Evolutionary conservation across 176 grass and related monocot species (phyloP).

Genomic region (Zoysia pacifica): DNA sequence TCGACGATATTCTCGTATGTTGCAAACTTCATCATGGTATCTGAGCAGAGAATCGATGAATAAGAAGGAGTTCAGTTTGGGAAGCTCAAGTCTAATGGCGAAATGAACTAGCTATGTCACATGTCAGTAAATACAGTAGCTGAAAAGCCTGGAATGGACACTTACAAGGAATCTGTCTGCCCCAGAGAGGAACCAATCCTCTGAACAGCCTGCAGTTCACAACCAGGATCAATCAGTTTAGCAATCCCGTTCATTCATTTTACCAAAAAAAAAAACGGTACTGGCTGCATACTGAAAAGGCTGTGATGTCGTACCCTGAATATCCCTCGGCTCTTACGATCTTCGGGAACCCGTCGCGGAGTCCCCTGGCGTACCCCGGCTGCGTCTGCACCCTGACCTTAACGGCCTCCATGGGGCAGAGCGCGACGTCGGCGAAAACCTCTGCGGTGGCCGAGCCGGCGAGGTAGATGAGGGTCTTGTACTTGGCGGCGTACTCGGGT

Average conservation of each 20-base stretch:
- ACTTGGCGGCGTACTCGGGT: conserved; percentile 65
- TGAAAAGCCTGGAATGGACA: not conserved
- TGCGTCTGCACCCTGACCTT: conserved; percentile 89
- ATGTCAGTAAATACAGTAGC: not conserved
- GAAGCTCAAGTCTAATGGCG: not conserved
- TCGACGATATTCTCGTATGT: conserved; percentile 79
- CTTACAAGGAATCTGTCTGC: conserved; percentile 88
- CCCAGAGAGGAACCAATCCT: conserved; percentile 90
- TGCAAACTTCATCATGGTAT: conserved; percentile 95
- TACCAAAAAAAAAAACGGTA: not conserved
- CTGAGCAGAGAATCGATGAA: conserved; percentile 32
- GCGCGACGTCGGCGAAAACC: conserved; percentile 74
- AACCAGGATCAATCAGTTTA: conserved; percentile 28
- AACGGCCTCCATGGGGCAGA: conserved; percentile 88
- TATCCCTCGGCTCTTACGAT: conserved; percentile 70
- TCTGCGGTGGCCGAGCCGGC: conserved; percentile 78
- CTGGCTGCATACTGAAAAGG: not conserved
- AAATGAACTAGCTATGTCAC: not conserved
- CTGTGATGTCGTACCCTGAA: conserved; percentile 41
- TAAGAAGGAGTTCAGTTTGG: not conserved
- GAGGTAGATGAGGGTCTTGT: conserved; percentile 90
- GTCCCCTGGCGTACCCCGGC: conserved; percentile 69
- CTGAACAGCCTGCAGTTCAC: conserved; percentile 58
- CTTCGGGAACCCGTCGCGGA: conserved; percentile 70
- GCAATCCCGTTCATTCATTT: not conserved